phyloP scores from a whole-genome alignment of 106 monocot species.

The Allium cepa region DNA sequence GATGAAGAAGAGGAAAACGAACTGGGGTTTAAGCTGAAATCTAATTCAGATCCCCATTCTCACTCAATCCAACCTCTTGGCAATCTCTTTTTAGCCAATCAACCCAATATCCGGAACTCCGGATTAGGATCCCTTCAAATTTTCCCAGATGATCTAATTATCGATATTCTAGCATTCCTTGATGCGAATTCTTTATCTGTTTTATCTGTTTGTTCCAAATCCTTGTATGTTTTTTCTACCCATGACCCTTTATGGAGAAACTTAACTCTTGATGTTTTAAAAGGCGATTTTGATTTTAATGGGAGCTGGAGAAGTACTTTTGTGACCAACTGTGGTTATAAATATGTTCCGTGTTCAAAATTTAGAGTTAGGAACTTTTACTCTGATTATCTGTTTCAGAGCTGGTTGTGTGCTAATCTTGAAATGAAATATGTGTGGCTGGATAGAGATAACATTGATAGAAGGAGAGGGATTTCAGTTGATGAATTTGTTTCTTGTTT shows the following conservation, averaged over 20 bases:
- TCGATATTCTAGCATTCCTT: conserved; percentile 69
- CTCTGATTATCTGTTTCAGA: conserved; percentile 98
- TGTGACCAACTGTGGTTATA: conserved; percentile 7
- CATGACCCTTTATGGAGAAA: conserved; percentile 88
- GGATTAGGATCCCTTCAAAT: conserved; percentile 62
- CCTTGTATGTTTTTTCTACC: conserved; percentile 74
- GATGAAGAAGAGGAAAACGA: conserved; percentile 22
- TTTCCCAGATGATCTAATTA: conserved; percentile 80
- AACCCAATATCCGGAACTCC: conserved; percentile 57
- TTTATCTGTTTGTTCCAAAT: conserved; percentile 49
- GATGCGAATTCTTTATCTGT: conserved; percentile 34
- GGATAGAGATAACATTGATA: conserved; percentile 52
- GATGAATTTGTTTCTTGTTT: conserved; percentile 66
- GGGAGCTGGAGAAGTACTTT: conserved; percentile 77
- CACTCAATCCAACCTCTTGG: conserved; percentile 84
- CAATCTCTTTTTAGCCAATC: conserved; percentile 52
- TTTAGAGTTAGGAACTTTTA: conserved; percentile 55
- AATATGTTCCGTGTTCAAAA: background rate
- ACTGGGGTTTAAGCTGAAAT: conserved; percentile 48
- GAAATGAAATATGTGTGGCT: conserved; percentile 95
- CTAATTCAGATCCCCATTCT: conserved; percentile 20
- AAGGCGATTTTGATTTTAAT: conserved; percentile 47
- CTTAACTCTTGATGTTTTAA: conserved; percentile 48
- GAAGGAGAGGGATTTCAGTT: conserved; percentile 47
- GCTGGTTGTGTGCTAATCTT: conserved; percentile 92